Conservation (phyloP, 2,329 filamentous ascomycete species). For the Cytospora paraplurivora region DNA sequence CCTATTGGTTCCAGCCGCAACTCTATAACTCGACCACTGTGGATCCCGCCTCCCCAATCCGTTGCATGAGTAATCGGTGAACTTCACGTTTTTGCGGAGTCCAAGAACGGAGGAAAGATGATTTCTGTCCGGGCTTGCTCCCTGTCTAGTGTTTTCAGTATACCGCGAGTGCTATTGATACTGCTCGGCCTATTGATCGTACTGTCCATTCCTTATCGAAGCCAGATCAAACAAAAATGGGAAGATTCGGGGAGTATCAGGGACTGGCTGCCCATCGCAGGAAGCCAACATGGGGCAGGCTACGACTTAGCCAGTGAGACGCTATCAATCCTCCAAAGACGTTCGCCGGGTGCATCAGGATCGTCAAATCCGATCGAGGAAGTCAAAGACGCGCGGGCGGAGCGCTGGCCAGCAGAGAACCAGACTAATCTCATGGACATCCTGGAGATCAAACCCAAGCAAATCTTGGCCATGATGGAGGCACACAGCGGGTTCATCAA, state of each 20-base stretch:
- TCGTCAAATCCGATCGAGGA: not conserved
- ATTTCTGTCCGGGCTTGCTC: not conserved
- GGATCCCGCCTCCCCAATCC: not conserved
- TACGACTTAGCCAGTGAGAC: not conserved
- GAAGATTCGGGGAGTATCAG: not conserved
- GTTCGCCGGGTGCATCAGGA: not conserved
- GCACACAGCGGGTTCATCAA: conserved; percentile 5
- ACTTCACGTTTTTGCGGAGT: not conserved
- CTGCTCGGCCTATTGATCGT: not conserved
- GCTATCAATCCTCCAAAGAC: not conserved
- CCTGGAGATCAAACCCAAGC: conserved; percentile 2
- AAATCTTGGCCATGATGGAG: conserved; percentile 6
- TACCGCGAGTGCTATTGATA: not conserved
- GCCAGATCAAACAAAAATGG: not conserved
- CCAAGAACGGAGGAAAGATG: not conserved
- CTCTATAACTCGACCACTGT: too few relatives aligned
- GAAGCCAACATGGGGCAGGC: not conserved
- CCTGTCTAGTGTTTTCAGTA: not conserved
- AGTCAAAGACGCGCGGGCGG: conserved; percentile 1
- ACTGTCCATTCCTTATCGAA: conserved; percentile 1
- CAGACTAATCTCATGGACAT: not conserved
- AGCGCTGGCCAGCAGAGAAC: conserved; percentile 5
- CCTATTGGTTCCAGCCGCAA: too few relatives aligned
- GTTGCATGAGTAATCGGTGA: not conserved
- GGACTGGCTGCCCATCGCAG: not conserved